Percentiles rank a stretch among this genome's conserved stretches.
Evolutionary conservation across 169 alveolate genomes (phyloP).

Genomic region (Cytauxzoon felis): DNA sequence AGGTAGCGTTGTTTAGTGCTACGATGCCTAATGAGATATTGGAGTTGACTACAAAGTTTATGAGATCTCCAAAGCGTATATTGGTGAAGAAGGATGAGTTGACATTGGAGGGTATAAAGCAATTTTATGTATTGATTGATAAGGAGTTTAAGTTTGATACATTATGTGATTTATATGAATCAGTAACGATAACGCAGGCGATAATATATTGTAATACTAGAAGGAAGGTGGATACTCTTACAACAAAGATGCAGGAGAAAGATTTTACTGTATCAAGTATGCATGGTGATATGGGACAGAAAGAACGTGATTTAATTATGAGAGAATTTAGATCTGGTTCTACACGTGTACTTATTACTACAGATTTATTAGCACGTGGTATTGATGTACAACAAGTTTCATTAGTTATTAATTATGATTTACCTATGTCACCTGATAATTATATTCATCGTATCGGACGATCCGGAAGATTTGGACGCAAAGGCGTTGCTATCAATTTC

Average conservation of each 20-base stretch:
- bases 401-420: constrained; percentile 97
- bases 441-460: constrained; percentile 99
- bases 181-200: constrained; percentile 96
- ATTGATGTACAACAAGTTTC: constrained; percentile 97
- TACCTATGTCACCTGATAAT: constrained; percentile 93
- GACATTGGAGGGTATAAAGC: constrained; percentile 97
- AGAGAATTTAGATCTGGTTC: constrained; percentile 96
- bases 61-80: constrained; percentile 95
- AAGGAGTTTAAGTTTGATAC: constrained; percentile 96
- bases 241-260: constrained; percentile 90
- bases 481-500: constrained; percentile 99
- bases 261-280: constrained; percentile 95
- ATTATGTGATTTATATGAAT: constrained; percentile 91
- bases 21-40: constrained; percentile 95
- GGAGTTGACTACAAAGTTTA: constrained; percentile 91
- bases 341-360: constrained; percentile 96
- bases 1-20: constrained; percentile 93
- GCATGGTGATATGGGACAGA: constrained; percentile 98
- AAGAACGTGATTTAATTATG: constrained; percentile 95
- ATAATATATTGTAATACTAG: constrained; percentile 98
- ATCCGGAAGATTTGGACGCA: constrained; percentile 99
- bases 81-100: constrained; percentile 96
- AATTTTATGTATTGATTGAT: constrained; percentile 96
- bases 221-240: constrained; percentile 91
- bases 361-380: constrained; percentile 98